A percentile compares a stretch with the other conserved stretches of the same genome.
phyloP scores from a whole-genome alignment of 352 stramenopile species.

The Pythium plurisporium region DNA sequence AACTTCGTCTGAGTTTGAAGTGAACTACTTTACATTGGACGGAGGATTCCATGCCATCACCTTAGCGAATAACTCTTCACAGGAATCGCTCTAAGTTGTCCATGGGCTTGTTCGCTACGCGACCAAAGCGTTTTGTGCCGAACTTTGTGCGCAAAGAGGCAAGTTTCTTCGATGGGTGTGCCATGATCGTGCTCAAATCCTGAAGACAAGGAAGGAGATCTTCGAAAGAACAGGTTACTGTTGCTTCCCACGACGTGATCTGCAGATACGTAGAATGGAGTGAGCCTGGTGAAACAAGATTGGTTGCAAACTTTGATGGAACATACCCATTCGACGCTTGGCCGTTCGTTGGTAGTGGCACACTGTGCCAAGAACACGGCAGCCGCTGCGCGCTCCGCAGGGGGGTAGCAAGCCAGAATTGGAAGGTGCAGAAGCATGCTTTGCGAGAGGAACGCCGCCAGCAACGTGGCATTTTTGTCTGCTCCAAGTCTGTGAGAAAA shows the following conservation, averaged over 20 bases:
- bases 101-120: constrained; percentile 7
- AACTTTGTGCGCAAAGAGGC: constrained; percentile 14
- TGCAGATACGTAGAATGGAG: background rate
- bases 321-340: constrained; percentile 15
- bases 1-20: too few relatives aligned
- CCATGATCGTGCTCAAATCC: constrained; percentile 8
- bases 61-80: background rate
- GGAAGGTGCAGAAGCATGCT: constrained; percentile 52
- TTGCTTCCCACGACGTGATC: constrained; percentile 2
- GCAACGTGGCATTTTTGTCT: constrained; percentile 31
- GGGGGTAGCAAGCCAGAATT: constrained; percentile 40
- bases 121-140: constrained; percentile 17
- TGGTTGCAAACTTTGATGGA: too few relatives aligned
- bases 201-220: constrained; percentile 16
- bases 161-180: constrained; percentile 12
- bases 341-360: background rate
- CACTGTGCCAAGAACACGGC: constrained; percentile 42
- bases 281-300: too few relatives aligned
- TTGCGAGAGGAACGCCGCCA: constrained; percentile 62
- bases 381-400: constrained; percentile 43
- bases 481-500: constrained; percentile 87
- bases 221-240: background rate
- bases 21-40: background rate
- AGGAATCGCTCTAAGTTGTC: constrained; percentile 7
- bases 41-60: background rate